These are phyloP conservation scores for Moesziomyces sp. DNA, from an alignment of 1,284 basidiomycete genomes.

Conservation along the genomic window DNA sequence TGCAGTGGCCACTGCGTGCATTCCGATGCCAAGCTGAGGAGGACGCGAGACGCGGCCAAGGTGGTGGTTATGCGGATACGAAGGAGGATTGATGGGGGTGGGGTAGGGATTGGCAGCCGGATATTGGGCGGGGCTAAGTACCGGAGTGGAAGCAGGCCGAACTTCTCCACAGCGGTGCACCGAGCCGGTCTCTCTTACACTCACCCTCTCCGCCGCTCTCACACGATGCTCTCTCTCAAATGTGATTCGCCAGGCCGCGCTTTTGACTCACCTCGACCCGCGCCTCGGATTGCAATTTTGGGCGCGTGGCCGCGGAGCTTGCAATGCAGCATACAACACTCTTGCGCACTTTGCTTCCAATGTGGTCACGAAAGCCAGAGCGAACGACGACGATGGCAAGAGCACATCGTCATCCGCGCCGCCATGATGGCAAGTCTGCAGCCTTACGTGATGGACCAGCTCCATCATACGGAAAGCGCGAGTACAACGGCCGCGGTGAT, in stretches of 20 bases:
- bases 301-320: too few relatives aligned
- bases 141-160: constrained; percentile 1
- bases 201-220: too few relatives aligned
- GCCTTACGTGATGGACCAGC: constrained; percentile 9
- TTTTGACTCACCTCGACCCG: too few relatives aligned
- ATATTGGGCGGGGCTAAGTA: constrained; percentile 13
- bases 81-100: neutral
- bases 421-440: neutral
- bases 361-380: too few relatives aligned
- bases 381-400: constrained; percentile 1
- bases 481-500: constrained; percentile 21
- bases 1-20: constrained; percentile 19
- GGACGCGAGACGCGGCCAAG: neutral
- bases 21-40: constrained; percentile 1
- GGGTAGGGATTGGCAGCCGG: constrained; percentile 8
- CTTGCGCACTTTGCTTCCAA: too few relatives aligned
- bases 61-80: neutral
- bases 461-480: constrained; percentile 1
- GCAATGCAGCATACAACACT: too few relatives aligned
- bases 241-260: too few relatives aligned
- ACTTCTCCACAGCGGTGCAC: too few relatives aligned
- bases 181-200: too few relatives aligned
- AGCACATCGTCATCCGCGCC: neutral
- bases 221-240: too few relatives aligned
- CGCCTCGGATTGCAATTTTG: too few relatives aligned